Evolutionary conservation across 495 filamentous ascomycete species (phyloP).

Genomic region (Hypoxylon rickii): DNA sequence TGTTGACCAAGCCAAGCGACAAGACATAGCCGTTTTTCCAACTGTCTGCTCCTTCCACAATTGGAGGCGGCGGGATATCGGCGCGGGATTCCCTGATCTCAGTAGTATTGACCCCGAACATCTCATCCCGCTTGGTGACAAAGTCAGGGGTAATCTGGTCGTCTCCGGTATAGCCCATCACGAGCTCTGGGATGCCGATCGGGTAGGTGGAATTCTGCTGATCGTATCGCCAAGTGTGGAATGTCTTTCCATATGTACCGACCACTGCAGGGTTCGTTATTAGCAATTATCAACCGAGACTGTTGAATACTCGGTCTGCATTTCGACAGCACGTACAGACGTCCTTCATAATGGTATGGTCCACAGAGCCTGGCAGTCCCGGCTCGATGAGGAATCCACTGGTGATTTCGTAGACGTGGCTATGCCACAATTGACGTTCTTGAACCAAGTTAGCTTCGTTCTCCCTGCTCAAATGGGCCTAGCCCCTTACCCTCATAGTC

Average conservation of each 20-base stretch:
- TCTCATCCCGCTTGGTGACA: slow-evolving; percentile 55
- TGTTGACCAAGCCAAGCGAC: slow-evolving; percentile 31
- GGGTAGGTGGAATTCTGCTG: slow-evolving; percentile 36
- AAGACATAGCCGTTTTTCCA: slow-evolving; percentile 38
- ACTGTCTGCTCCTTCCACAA: slow-evolving; percentile 32
- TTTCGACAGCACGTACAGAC: slow-evolving; percentile 16
- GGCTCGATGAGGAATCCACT: slow-evolving; percentile 46
- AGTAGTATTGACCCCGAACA: slow-evolving; percentile 51
- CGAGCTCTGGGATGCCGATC: slow-evolving; percentile 46
- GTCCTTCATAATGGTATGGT: slow-evolving; percentile 45
- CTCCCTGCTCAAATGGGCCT: not conserved
- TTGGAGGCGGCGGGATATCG: slow-evolving; percentile 21
- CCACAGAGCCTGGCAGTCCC: slow-evolving; percentile 35
- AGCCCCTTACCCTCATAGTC: slow-evolving; percentile 31
- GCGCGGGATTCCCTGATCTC: slow-evolving; percentile 21
- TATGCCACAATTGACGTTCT: slow-evolving; percentile 46
- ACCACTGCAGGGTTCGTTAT: slow-evolving; percentile 26
- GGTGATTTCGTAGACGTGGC: slow-evolving; percentile 46
- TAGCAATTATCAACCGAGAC: not conserved
- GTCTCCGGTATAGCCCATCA: slow-evolving; percentile 44
- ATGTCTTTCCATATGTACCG: slow-evolving; percentile 44
- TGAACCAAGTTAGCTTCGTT: not conserved
- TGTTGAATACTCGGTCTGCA: not conserved
- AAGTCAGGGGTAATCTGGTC: slow-evolving; percentile 58
- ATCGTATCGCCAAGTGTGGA: slow-evolving; percentile 47